Conservation (phyloP, 2,329 filamentous ascomycete species). For the Neonectria punicea region DNA sequence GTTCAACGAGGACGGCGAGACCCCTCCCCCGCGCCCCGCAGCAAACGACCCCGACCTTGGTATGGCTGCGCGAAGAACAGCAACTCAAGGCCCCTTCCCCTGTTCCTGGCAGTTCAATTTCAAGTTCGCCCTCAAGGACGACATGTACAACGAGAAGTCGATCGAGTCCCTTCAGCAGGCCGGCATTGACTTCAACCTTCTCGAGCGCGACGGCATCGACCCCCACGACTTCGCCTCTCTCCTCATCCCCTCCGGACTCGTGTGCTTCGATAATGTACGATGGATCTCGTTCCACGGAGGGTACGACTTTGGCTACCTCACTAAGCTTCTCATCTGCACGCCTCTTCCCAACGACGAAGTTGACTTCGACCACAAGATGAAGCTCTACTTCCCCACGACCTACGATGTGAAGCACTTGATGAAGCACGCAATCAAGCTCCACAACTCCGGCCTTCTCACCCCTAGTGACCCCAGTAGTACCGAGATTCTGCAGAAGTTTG, state of each 20-base stretch:
- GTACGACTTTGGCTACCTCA: slow-evolving; percentile 97
- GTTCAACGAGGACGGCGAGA: slow-evolving; percentile 90
- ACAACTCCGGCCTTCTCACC: slow-evolving; percentile 70
- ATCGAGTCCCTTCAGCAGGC: slow-evolving; percentile 91
- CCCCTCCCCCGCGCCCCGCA: slow-evolving; percentile 76
- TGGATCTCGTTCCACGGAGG: slow-evolving; percentile 99
- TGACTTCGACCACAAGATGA: slow-evolving; percentile 88
- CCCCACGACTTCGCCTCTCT: slow-evolving; percentile 88
- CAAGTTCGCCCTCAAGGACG: slow-evolving; percentile 90
- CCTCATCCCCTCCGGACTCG: slow-evolving; percentile 90
- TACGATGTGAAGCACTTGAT: slow-evolving; percentile 98
- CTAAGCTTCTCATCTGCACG: slow-evolving; percentile 88
- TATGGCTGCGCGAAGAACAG: slow-evolving; percentile 52
- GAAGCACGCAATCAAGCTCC: slow-evolving; percentile 82
- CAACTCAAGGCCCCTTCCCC: slow-evolving; percentile 68
- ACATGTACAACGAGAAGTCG: slow-evolving; percentile 98
- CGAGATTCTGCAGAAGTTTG: slow-evolving; percentile 84
- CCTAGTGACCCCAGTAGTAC: slow-evolving; percentile 72
- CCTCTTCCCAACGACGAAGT: slow-evolving; percentile 88
- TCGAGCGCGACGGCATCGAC: slow-evolving; percentile 91
- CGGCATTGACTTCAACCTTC: slow-evolving; percentile 89
- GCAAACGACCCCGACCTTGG: slow-evolving; percentile 54
- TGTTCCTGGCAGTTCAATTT: slow-evolving; percentile 99
- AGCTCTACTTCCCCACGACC: slow-evolving; percentile 90
- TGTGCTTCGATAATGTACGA: slow-evolving; percentile 86